Evolutionary conservation across 176 grass and related monocot genomes (phyloP).

Genomic region (Carex myosuroides): DNA sequence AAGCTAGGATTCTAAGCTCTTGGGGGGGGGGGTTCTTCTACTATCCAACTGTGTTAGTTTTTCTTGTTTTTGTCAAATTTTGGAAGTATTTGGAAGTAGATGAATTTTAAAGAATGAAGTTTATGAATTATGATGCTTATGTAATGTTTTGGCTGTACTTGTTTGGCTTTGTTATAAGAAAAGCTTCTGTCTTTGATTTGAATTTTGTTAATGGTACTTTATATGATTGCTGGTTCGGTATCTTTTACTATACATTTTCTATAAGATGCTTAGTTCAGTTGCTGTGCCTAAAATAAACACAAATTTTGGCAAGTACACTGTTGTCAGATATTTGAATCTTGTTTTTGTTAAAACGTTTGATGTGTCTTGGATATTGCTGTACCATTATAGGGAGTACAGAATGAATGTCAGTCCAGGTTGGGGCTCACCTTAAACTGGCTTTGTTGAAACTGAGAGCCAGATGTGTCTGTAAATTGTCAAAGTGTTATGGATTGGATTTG

Average conservation of each 20-base stretch:
- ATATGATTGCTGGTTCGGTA: not conserved
- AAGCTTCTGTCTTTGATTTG: not conserved
- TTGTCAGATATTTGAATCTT: not conserved
- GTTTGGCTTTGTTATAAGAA: not conserved
- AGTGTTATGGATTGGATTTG: not conserved
- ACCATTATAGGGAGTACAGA: no score
- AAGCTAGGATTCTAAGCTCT: constrained; percentile 38
- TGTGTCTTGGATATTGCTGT: no score
- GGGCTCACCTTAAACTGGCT: no score
- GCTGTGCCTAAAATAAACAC: not conserved
- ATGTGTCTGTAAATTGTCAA: not conserved
- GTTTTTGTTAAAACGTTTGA: not conserved
- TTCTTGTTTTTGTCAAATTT: constrained; percentile 26
- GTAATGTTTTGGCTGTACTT: constrained; percentile 1
- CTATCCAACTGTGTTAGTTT: constrained; percentile 17
- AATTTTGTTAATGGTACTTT: not conserved
- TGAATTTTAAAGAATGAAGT: constrained; percentile 33
- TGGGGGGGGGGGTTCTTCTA: not conserved
- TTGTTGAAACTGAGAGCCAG: not conserved
- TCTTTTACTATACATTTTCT: not conserved
- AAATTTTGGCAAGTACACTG: not conserved
- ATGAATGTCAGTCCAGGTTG: no score
- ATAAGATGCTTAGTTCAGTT: not conserved
- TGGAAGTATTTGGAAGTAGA: constrained; percentile 33
- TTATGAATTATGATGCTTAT: constrained; percentile 27